These are phyloP conservation scores for Mallotus nudiflorus DNA, from an alignment of 345 rosid species.

Conservation along the genomic window DNA sequence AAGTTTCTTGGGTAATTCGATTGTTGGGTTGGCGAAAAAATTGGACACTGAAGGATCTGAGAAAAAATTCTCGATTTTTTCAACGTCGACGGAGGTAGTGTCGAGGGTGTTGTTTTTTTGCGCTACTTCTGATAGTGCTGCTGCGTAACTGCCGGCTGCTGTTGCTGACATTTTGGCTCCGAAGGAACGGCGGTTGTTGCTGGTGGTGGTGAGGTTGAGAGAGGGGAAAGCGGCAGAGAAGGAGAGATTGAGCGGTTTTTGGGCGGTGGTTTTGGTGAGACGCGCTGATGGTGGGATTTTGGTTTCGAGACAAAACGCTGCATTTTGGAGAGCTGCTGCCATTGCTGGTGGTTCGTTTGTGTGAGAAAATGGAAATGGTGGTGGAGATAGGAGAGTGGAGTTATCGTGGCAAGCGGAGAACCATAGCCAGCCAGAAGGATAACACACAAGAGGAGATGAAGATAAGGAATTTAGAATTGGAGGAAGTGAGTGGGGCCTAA, in stretches of 20 bases:
- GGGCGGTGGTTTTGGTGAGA: slow-evolving; percentile 30
- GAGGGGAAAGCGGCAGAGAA: slow-evolving; percentile 42
- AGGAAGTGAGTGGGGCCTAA: too few species aligned
- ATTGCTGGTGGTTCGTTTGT: slow-evolving; percentile 31
- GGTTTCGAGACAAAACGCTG: slow-evolving; percentile 53
- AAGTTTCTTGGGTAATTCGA: slow-evolving; percentile 49
- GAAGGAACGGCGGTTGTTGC: slow-evolving; percentile 24
- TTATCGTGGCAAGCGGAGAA: too few species aligned
- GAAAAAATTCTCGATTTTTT: slow-evolving; percentile 72
- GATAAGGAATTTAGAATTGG: neutral
- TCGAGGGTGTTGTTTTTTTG: slow-evolving; percentile 60
- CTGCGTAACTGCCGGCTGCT: slow-evolving; percentile 72
- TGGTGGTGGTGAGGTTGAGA: slow-evolving; percentile 24
- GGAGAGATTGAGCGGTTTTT: slow-evolving; percentile 44
- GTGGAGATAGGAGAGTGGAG: neutral
- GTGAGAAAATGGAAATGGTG: neutral
- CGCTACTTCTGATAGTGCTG: slow-evolving; percentile 75
- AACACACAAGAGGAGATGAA: neutral
- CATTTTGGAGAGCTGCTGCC: slow-evolving; percentile 68
- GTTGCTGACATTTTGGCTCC: slow-evolving; percentile 61
- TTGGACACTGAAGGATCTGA: slow-evolving; percentile 42
- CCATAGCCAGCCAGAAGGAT: too few species aligned
- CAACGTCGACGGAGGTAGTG: slow-evolving; percentile 65
- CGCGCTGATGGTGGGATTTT: slow-evolving; percentile 44
- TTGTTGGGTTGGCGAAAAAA: slow-evolving; percentile 67